Evolutionary conservation across 768 basidiomycete genomes (phyloP), one percentile per base, ranked within the genome.

Genomic region (Tulasnella calospora): DNA sequence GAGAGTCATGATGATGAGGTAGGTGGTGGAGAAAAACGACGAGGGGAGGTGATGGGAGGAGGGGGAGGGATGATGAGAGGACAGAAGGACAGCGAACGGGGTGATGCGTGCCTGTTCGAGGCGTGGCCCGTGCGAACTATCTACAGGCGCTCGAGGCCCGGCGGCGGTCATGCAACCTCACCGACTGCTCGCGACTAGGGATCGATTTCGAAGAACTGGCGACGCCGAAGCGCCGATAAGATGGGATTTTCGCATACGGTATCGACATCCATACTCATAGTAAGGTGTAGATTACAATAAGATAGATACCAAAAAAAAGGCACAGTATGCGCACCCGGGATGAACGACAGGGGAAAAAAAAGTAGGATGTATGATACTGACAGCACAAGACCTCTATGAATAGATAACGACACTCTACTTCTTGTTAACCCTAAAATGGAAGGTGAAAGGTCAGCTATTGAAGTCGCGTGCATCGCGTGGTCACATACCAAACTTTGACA

Each of bases 401-500:
- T 73, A 36, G 76, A 67, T 67, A 67, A 67, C 21, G 36, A 23
- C 15, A 57, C n/a, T 73, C 71, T 80, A 79, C 41, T 78, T 77
- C 47, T 76, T 76, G 40, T 81, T 81, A 46, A 81, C 80, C 80
- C 80, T 81, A 71, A 21, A 44, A 33, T 8, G 36, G 5, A 10
- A n/a, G 6, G 74, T 79, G 61, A 30, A 13, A 23, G 27, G 30
- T 73, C 13, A 40, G 71, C 33, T 12, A 13, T 23, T n/a, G 23
- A 27, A 73, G 13, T 41, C 61, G 61, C 61, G 61, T 17, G 9
- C 27, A 35, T 33, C 61, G 30, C 61, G 33, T 67, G 61, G 4
- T 1, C 27, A 83, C 86, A 46, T 80, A 92, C 92, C 94, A 95
- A 78, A 86, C 88, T 84, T 96, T 97, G 80, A 98, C 96, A 83